Evolutionary conservation across 805 yeast genomes (phyloP).

Genomic region (Yamadazyma olivae): DNA sequence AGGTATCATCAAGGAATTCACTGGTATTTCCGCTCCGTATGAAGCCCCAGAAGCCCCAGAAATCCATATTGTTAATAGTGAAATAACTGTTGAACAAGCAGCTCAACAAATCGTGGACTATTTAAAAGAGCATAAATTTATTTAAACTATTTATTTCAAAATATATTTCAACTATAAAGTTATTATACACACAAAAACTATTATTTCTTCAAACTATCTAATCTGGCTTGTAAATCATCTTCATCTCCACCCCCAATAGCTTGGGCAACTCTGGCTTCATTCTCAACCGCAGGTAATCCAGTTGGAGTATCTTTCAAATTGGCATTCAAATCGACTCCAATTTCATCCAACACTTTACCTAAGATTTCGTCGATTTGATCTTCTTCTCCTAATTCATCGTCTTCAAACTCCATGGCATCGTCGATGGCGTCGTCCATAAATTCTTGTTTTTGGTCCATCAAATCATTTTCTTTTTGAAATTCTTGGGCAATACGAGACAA

Average conservation of each 20-base stretch:
- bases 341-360: conserved; percentile 88
- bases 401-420: conserved; percentile 90
- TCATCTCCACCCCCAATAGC: conserved; percentile 54
- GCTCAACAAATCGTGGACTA: conserved; percentile 71
- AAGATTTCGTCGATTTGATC: conserved; percentile 91
- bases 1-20: conserved; percentile 89
- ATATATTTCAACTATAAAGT: background rate
- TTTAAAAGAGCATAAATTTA: conserved; percentile 49
- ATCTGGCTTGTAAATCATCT: conserved; percentile 85
- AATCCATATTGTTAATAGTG: conserved; percentile 66
- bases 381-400: conserved; percentile 69
- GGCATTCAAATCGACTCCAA: conserved; percentile 78
- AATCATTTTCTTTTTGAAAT: conserved; percentile 88
- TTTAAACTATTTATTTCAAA: conserved; percentile 12
- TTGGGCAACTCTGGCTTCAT: conserved; percentile 48
- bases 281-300: conserved; percentile 37
- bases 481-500: conserved; percentile 89
- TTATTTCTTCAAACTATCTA: conserved; percentile 72
- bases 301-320: conserved; percentile 47
- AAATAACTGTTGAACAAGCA: conserved; percentile 73
- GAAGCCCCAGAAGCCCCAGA: conserved; percentile 89
- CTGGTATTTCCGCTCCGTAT: conserved; percentile 94
- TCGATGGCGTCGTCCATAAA: conserved; percentile 98
- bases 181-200: background rate
- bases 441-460: conserved; percentile 98